Evolutionary conservation across 192 early-diverging fungal species (phyloP).

Genomic region (Chytriomyces confervae): DNA sequence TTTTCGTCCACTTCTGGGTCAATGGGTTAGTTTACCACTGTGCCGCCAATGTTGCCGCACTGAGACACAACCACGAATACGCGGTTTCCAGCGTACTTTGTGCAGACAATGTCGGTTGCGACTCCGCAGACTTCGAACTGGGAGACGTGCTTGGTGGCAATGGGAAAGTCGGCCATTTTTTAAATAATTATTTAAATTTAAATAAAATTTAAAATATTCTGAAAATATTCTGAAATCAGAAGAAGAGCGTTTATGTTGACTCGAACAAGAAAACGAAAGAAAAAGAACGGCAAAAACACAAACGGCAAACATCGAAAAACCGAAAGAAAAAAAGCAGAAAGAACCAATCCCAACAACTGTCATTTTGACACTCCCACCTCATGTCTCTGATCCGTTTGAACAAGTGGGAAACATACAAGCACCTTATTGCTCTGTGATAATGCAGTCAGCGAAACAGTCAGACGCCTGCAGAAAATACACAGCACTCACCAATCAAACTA

Average conservation of each 20-base stretch:
- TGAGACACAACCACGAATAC: slow-evolving; percentile 27
- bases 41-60: slow-evolving; percentile 28
- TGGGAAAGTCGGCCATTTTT: slow-evolving; percentile 7
- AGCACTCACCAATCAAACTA: slow-evolving; percentile 61
- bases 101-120: slow-evolving; percentile 17
- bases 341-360: too few relatives aligned
- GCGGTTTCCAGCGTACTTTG: not conserved
- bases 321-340: not conserved
- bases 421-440: not conserved
- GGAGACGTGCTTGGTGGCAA: slow-evolving; percentile 1
- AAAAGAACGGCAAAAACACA: not conserved
- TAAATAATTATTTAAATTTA: not conserved
- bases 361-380: too few relatives aligned
- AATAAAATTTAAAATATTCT: not conserved
- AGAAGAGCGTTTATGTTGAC: not conserved
- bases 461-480: not conserved
- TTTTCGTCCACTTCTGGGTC: too few relatives aligned
- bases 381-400: too few relatives aligned
- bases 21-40: not conserved
- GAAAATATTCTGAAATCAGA: not conserved
- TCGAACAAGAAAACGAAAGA: not conserved
- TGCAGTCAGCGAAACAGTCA: not conserved
- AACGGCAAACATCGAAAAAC: not conserved
- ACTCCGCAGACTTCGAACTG: slow-evolving; percentile 9
- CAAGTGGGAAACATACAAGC: not conserved